Percentiles rank a stretch among this genome's conserved stretches.
Conservation (phyloP, 768 basidiomycete species). For the Phaffia australis region DNA sequence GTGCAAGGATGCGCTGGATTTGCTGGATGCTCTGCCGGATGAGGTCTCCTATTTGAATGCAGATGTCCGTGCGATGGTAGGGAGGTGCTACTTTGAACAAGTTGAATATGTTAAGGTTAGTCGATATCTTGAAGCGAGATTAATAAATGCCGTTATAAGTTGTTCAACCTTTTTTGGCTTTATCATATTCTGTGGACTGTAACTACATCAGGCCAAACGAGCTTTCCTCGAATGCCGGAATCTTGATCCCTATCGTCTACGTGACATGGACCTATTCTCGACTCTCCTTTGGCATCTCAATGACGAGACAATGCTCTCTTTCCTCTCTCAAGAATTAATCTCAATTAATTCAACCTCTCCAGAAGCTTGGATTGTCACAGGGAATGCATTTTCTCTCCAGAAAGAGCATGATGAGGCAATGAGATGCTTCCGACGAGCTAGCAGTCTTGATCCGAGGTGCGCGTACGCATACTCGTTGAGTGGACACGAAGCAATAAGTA, state of each 20-base stretch:
- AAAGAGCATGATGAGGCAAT: constrained; percentile 88
- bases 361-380: constrained; percentile 91
- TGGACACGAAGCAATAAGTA: constrained; percentile 83
- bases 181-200: neutral
- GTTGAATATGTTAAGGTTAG: constrained; percentile 79
- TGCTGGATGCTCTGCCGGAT: constrained; percentile 63
- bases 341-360: constrained; percentile 69
- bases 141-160: neutral
- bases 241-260: constrained; percentile 79
- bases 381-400: constrained; percentile 88
- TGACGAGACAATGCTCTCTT: constrained; percentile 70
- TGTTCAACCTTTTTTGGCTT: neutral
- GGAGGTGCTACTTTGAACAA: constrained; percentile 78
- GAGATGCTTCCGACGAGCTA: constrained; percentile 85
- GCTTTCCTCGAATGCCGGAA: constrained; percentile 70
- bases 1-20: constrained; percentile 59
- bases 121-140: constrained; percentile 12
- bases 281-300: constrained; percentile 92
- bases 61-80: constrained; percentile 70
- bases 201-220: constrained; percentile 59
- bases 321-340: constrained; percentile 83
- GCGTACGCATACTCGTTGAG: constrained; percentile 94
- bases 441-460: constrained; percentile 74
- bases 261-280: constrained; percentile 93
- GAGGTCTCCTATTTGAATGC: constrained; percentile 59